Evolutionary conservation across 257 asterid genomes (phyloP), one percentile per base, ranked within the genome.

Genomic region (Lavandula angustifolia): DNA sequence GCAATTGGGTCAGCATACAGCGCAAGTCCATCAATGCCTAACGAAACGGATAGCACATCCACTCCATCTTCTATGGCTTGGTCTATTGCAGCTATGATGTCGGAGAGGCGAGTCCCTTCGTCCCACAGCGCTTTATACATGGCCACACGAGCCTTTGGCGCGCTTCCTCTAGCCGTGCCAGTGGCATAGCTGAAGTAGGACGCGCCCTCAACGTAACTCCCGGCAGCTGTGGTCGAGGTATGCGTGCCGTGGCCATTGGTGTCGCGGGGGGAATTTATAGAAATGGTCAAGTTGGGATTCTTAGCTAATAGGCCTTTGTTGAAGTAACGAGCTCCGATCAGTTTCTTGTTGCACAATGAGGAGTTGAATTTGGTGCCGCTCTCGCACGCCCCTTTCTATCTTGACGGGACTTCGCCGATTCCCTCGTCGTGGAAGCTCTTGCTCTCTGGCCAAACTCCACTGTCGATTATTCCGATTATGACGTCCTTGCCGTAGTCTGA

Each of bases 361-460:
- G 86, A 60, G 44, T 71, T 76, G 74, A 89, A 89, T 7, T 81
- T 58, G 1, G 84, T 78, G 16, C 95, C 97, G 41, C 63, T 74
- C 44, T 83, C 79, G 38, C 97, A 89, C 38, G 62, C 69, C 4
- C 92, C 95, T 68, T 64, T 82, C 96, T 95, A 89, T 46, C 83
- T 64, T 0, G 84, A 41, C 4, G 95, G 95, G 35, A 89, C 54
- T n/a, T 68, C 73, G 1, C 59, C 37, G 64, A 86, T 44, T 9
- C 95, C 91, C 9, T 62, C 71, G 16, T 89, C 95, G 42, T 12
- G 14, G 63, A 47, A 89, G 76, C 95, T 89, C 69, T 29, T 62
- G 61, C 92, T 86, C 79, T 86, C 96, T 0, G 96, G 95, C 96
- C 95, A 89, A 18, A 89, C 56, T 1, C 95, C 96, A 0, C 88